phyloP scores from a whole-genome alignment of 805 yeast genomes.

The Candida dajiaensis region DNA sequence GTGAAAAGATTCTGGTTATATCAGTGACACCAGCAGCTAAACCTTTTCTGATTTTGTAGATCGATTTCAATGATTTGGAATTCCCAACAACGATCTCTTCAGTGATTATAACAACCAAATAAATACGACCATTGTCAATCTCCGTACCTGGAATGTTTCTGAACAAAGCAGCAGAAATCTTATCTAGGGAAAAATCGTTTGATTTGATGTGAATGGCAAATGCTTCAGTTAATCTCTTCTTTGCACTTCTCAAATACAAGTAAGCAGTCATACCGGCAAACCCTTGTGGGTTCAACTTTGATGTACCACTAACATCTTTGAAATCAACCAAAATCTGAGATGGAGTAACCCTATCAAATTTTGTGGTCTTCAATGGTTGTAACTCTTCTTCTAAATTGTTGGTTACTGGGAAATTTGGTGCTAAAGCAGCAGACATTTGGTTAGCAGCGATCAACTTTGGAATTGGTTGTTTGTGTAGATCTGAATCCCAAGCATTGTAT shows the following conservation, averaged over 20 bases:
- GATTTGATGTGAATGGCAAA: constrained; percentile 62
- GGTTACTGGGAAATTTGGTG: constrained; percentile 60
- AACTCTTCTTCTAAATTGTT: constrained; percentile 30
- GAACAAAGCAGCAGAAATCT: constrained; percentile 73
- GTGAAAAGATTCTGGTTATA: constrained; percentile 70
- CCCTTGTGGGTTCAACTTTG: constrained; percentile 56
- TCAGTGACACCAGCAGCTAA: constrained; percentile 87
- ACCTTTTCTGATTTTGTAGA: constrained; percentile 58
- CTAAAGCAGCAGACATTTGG: constrained; percentile 66
- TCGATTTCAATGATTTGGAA: constrained; percentile 9
- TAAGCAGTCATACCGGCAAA: constrained; percentile 68
- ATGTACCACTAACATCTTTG: constrained; percentile 60
- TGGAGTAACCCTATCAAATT: constrained; percentile 41
- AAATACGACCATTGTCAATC: constrained; percentile 58
- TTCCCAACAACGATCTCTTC: constrained; percentile 53
- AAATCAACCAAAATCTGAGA: constrained; percentile 72
- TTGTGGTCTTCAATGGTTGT: constrained; percentile 40
- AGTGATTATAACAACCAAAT: constrained; percentile 68
- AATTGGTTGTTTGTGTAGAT: constrained; percentile 27
- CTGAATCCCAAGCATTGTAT: constrained; percentile 30
- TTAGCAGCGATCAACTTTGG: constrained; percentile 59
- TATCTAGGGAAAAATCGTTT: constrained; percentile 54
- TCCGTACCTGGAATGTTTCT: constrained; percentile 67
- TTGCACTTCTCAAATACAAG: constrained; percentile 60
- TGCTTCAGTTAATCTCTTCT: constrained; percentile 68